Percentiles rank a stretch among this genome's conserved stretches.
These are phyloP conservation scores for Claviceps quebecensis DNA, from an alignment of 2,329 filamentous ascomycete species.

Conservation along the genomic window DNA sequence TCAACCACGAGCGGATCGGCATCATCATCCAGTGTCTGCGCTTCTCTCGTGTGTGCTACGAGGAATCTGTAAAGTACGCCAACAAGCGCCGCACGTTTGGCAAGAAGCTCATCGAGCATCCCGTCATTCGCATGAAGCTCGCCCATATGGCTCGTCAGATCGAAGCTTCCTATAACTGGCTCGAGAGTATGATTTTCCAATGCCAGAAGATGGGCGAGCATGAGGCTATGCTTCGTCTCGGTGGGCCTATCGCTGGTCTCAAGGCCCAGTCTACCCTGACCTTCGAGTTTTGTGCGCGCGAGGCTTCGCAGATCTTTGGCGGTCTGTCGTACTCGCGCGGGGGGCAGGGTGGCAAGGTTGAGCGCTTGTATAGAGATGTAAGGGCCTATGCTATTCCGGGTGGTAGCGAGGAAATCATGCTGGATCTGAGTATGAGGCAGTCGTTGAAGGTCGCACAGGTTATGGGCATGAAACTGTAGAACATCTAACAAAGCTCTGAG, in stretches of 20 bases:
- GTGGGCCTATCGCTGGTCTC: conserved; percentile 81
- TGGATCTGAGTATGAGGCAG: conserved; percentile 90
- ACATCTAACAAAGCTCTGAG: too few species aligned
- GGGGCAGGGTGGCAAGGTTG: conserved; percentile 89
- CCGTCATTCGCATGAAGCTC: conserved; percentile 93
- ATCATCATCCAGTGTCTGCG: conserved; percentile 96
- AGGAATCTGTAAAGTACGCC: conserved; percentile 91
- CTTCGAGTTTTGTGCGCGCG: conserved; percentile 94
- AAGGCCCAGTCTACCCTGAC: conserved; percentile 91
- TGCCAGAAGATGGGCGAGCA: conserved; percentile 85
- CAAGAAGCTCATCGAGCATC: conserved; percentile 91
- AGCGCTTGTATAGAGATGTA: conserved; percentile 88
- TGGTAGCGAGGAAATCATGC: conserved; percentile 96
- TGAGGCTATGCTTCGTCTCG: conserved; percentile 90
- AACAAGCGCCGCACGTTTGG: conserved; percentile 96
- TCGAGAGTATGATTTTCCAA: conserved; percentile 90
- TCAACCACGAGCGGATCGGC: conserved; percentile 97
- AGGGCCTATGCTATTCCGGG: conserved; percentile 93
- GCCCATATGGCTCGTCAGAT: conserved; percentile 98
- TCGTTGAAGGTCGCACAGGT: conserved; percentile 77
- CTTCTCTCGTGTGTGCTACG: conserved; percentile 92
- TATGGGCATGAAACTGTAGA: conserved; percentile 87
- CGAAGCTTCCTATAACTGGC: conserved; percentile 92
- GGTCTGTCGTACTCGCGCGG: conserved; percentile 84
- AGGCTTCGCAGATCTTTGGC: conserved; percentile 95